Percentiles rank a stretch among this genome's conserved stretches.
Conservation (phyloP, 257 asterid species). For the Fraxinus pennsylvanica region DNA sequence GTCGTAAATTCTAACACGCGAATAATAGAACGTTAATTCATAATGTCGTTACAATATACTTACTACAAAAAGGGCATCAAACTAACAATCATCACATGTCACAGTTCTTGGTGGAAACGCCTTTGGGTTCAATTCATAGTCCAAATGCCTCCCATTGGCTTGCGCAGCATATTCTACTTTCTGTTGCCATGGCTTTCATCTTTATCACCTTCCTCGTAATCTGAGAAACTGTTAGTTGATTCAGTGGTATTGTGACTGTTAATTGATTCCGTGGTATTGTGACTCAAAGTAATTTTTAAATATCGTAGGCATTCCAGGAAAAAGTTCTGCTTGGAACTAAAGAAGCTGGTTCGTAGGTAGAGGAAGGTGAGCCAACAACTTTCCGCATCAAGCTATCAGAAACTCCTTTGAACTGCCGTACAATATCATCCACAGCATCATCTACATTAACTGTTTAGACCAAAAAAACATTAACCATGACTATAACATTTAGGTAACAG, state of each 20-base stretch:
- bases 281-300: conserved; percentile 49
- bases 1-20: too few species aligned
- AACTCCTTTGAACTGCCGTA: conserved; percentile 85
- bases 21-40: too few species aligned
- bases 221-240: conserved; percentile 60
- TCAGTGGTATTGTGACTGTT: conserved; percentile 52
- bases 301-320: conserved; percentile 67
- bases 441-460: conserved; percentile 70
- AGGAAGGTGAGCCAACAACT: conserved; percentile 63
- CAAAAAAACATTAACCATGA: conserved; percentile 19
- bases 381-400: conserved; percentile 74
- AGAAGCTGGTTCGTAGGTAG: conserved; percentile 45
- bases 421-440: conserved; percentile 88
- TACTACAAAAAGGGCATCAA: too few species aligned
- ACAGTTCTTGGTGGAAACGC: conserved; percentile 43
- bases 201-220: conserved; percentile 68
- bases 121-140: conserved; percentile 60
- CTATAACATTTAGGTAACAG: conserved; percentile 10
- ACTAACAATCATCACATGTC: conserved; percentile 42
- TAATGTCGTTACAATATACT: too few species aligned
- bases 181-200: conserved; percentile 47
- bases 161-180: conserved; percentile 48
- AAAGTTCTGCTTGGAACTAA: conserved; percentile 44
- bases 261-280: too few species aligned
- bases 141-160: conserved; percentile 60